Percentiles rank a stretch among this genome's conserved stretches.
These are phyloP conservation scores for Capillidium rhysosporum DNA, from an alignment of 371 early-diverging fungal species.

Conservation along the genomic window DNA sequence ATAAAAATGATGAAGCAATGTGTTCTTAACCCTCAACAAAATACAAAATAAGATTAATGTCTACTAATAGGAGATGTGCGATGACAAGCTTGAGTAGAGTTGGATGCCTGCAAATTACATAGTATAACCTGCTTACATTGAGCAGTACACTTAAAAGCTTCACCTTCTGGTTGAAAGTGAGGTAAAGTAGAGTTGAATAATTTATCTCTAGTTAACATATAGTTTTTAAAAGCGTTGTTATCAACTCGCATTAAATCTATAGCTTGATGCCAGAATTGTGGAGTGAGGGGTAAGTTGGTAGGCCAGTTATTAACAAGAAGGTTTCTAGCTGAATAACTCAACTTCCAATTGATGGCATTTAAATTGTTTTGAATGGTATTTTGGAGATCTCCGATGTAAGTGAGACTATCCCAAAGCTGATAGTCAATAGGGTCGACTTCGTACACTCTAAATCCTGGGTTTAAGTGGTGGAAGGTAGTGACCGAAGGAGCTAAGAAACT, in stretches of 20 bases:
- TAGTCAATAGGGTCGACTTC: conserved; percentile 2
- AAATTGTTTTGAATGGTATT: too few relatives aligned
- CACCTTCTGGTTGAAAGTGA: neutral
- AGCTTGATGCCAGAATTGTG: neutral
- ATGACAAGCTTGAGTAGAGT: neutral
- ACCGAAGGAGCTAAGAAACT: conserved; percentile 8
- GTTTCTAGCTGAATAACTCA: neutral
- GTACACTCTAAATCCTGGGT: conserved; percentile 10
- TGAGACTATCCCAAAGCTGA: neutral
- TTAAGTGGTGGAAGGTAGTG: conserved; percentile 8
- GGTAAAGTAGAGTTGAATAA: neutral
- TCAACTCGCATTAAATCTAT: neutral
- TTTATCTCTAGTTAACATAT: too few relatives aligned
- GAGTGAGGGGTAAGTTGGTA: neutral
- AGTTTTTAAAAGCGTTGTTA: neutral
- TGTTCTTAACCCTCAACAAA: neutral
- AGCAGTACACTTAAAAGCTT: neutral
- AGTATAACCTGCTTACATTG: neutral
- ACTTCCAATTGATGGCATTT: neutral
- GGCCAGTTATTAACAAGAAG: neutral
- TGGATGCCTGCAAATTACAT: neutral
- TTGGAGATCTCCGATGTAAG: neutral
- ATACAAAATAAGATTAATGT: neutral
- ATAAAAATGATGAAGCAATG: too few relatives aligned
- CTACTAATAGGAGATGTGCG: neutral